Percentiles rank a stretch among this genome's conserved stretches.
phyloP scores from a whole-genome alignment of 2,329 filamentous ascomycete species.

The Ophiostoma sp. region DNA sequence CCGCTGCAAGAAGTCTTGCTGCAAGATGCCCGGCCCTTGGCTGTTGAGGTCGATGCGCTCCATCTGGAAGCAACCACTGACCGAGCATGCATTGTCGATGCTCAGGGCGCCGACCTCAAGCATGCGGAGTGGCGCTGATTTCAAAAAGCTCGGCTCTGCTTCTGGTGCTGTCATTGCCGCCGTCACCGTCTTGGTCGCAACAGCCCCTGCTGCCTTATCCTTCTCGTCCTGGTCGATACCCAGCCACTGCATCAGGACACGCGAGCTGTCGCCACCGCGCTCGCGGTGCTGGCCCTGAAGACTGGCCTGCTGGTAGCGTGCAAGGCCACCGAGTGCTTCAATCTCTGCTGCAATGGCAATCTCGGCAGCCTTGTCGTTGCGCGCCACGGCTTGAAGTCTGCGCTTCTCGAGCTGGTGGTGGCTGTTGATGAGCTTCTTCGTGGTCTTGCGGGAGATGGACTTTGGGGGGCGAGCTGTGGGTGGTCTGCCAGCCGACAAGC shows the following conservation, averaged over 20 bases:
- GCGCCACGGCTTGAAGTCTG: slow-evolving; percentile 54
- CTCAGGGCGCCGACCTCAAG: slow-evolving; percentile 90
- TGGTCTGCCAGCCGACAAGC: slow-evolving; percentile 55
- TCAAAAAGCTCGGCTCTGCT: background rate
- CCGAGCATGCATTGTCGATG: slow-evolving; percentile 79
- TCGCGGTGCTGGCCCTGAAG: slow-evolving; percentile 67
- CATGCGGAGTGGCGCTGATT: slow-evolving; percentile 53
- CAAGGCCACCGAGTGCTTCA: slow-evolving; percentile 58
- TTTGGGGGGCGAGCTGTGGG: slow-evolving; percentile 53
- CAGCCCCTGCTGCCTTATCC: background rate
- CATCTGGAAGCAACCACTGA: slow-evolving; percentile 68
- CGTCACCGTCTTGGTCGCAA: background rate
- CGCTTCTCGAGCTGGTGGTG: slow-evolving; percentile 67
- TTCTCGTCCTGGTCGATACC: slow-evolving; percentile 36
- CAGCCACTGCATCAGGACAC: slow-evolving; percentile 64
- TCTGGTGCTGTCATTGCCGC: background rate
- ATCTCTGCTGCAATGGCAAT: slow-evolving; percentile 54
- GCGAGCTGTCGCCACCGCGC: slow-evolving; percentile 67
- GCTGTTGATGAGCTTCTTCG: slow-evolving; percentile 63
- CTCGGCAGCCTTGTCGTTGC: slow-evolving; percentile 53
- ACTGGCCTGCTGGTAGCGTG: slow-evolving; percentile 66
- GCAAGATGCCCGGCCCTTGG: slow-evolving; percentile 74
- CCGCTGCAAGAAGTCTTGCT: slow-evolving; percentile 93
- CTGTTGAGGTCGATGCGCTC: slow-evolving; percentile 88
- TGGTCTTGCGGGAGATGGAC: slow-evolving; percentile 65